Percentiles rank a stretch among this genome's conserved stretches.
phyloP scores from a whole-genome alignment of 495 filamentous ascomycete genomes.

The Neurospora sp. region DNA sequence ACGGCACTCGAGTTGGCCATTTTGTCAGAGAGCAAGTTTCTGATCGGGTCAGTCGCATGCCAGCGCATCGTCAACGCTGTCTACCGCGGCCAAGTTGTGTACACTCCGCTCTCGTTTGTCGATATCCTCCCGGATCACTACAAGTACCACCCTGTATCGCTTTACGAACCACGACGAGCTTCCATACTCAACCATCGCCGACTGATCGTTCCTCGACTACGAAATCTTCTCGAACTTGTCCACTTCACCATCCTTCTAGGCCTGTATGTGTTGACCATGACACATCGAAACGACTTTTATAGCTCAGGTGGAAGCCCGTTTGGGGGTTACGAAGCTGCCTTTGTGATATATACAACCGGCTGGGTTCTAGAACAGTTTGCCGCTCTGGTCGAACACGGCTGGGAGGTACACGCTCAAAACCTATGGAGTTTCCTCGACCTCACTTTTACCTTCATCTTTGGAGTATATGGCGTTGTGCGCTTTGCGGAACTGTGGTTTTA shows the following conservation, averaged over 20 bases:
- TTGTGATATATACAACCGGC: slow-evolving; percentile 46
- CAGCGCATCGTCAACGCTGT: slow-evolving; percentile 53
- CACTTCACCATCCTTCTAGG: slow-evolving; percentile 50
- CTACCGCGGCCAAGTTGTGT: slow-evolving; percentile 46
- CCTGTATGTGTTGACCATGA: slow-evolving; percentile 48
- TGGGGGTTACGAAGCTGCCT: slow-evolving; percentile 39
- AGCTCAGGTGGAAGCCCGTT: slow-evolving; percentile 31
- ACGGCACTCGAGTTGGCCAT: slow-evolving; percentile 56
- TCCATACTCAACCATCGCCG: slow-evolving; percentile 54
- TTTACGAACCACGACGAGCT: slow-evolving; percentile 50
- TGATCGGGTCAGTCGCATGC: slow-evolving; percentile 47
- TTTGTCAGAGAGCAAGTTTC: slow-evolving; percentile 50
- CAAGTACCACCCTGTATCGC: slow-evolving; percentile 51
- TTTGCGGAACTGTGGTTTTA: slow-evolving; percentile 33
- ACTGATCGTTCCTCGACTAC: slow-evolving; percentile 50
- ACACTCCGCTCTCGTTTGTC: slow-evolving; percentile 51
- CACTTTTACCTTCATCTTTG: slow-evolving; percentile 47
- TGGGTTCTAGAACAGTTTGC: slow-evolving; percentile 56
- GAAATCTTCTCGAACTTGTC: slow-evolving; percentile 47
- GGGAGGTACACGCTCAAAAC: slow-evolving; percentile 58
- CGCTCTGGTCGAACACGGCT: slow-evolving; percentile 56
- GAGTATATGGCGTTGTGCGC: slow-evolving; percentile 44
- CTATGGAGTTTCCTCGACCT: slow-evolving; percentile 60
- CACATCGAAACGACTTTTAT: slow-evolving; percentile 32
- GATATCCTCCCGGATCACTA: slow-evolving; percentile 58